Evolutionary conservation across 306 rosid species (phyloP).

Genomic region (Cyclanthera cordifolia): DNA sequence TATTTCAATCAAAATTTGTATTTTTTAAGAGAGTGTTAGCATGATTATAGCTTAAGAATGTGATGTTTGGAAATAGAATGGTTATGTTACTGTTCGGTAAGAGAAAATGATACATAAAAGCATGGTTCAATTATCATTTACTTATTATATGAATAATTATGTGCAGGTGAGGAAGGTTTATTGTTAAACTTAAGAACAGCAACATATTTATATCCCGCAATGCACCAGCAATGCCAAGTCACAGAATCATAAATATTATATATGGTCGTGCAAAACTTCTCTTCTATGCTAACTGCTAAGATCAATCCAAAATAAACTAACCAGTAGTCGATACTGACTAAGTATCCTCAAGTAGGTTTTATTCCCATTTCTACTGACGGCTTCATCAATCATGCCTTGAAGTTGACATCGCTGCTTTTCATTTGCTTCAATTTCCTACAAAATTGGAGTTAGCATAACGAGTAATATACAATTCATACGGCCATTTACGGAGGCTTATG

Average conservation of each 20-base stretch:
- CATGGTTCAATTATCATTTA: neutral
- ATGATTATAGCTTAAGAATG: neutral
- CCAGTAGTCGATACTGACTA: slow-evolving; percentile 53
- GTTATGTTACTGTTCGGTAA: neutral
- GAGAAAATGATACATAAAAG: neutral
- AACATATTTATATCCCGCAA: neutral
- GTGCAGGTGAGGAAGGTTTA: no score
- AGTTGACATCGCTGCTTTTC: slow-evolving; percentile 47
- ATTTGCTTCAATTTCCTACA: slow-evolving; percentile 50
- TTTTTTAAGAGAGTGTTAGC: neutral
- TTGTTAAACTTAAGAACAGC: no score
- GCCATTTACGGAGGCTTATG: neutral
- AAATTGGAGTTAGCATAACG: slow-evolving; percentile 7
- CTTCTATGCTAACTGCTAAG: neutral
- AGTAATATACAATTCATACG: neutral
- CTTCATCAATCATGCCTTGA: slow-evolving; percentile 50
- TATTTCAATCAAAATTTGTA: neutral
- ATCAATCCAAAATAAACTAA: slow-evolving; percentile 20
- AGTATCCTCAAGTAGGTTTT: slow-evolving; percentile 51
- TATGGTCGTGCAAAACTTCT: neutral
- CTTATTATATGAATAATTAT: neutral
- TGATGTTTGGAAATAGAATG: neutral
- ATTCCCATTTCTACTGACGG: slow-evolving; percentile 40
- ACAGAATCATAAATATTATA: neutral
- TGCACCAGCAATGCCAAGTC: neutral